These are phyloP conservation scores for Rhododendron mucronatum DNA, from an alignment of 148 eudicot genomes.

Conservation along the genomic window DNA sequence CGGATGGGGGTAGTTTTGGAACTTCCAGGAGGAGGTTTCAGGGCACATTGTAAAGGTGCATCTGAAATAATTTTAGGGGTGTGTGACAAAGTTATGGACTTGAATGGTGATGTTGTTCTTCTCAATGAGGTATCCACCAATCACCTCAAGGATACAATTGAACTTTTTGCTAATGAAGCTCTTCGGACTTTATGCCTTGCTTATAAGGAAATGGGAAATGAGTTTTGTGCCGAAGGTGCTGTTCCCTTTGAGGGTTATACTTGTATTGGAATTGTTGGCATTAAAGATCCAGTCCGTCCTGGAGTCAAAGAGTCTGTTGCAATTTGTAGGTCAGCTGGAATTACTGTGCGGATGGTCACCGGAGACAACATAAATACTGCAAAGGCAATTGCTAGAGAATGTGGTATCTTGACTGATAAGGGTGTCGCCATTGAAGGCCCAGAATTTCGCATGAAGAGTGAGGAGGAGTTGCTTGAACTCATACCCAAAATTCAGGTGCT, in stretches of 20 bases:
- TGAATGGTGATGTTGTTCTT: constrained; percentile 40
- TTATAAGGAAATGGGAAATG: constrained; percentile 50
- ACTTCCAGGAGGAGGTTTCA: constrained; percentile 59
- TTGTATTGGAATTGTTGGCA: constrained; percentile 74
- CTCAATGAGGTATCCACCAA: constrained; percentile 48
- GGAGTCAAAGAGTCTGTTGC: constrained; percentile 77
- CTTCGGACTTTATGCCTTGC: constrained; percentile 90
- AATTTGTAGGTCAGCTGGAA: constrained; percentile 90
- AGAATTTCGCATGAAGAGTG: constrained; percentile 48
- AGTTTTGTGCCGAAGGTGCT: constrained; percentile 17
- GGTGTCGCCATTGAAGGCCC: constrained; percentile 90
- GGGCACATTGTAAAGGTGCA: constrained; percentile 94
- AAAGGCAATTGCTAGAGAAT: constrained; percentile 92
- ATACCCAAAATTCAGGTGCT: constrained; percentile 77
- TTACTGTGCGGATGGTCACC: constrained; percentile 92
- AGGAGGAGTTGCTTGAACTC: constrained; percentile 48
- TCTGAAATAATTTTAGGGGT: constrained; percentile 70
- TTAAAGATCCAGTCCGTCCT: constrained; percentile 93
- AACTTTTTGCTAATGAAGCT: constrained; percentile 70
- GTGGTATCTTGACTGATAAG: constrained; percentile 73
- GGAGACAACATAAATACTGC: constrained; percentile 97
- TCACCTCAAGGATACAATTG: constrained; percentile 41
- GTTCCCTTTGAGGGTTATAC: constrained; percentile 74
- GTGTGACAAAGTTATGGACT: constrained; percentile 60
- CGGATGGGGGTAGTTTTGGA: constrained; percentile 79